A percentile compares a stretch with the other conserved stretches of the same genome.
phyloP scores from a whole-genome alignment of 192 early-diverging fungal genomes.

The Coemansia sp. region DNA sequence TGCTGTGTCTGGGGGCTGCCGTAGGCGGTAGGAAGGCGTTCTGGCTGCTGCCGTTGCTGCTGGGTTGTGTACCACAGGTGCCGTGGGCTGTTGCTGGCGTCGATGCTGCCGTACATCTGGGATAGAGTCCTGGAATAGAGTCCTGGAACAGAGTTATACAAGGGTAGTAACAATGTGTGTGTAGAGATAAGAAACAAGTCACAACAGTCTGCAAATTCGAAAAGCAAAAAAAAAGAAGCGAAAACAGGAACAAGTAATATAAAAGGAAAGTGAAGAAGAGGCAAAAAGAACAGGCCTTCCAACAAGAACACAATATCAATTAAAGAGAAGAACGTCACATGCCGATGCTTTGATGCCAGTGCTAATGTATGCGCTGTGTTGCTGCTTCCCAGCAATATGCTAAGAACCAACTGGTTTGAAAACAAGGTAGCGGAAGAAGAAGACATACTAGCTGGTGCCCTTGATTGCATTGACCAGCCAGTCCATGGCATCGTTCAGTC shows the following conservation, averaged over 20 bases:
- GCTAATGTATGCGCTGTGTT: too few relatives aligned
- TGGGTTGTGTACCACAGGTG: not conserved
- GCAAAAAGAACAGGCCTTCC: not conserved
- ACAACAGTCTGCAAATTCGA: not conserved
- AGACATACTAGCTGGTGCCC: slow-evolving; percentile 11
- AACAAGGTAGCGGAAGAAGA: not conserved
- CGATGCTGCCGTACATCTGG: not conserved
- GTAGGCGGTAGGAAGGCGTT: not conserved
- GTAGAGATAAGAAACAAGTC: not conserved
- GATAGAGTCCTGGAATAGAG: too few relatives aligned
- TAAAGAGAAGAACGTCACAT: too few relatives aligned
- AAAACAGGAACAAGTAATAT: not conserved
- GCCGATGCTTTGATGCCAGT: too few relatives aligned
- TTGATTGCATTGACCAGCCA: slow-evolving; percentile 66
- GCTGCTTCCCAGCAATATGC: too few relatives aligned
- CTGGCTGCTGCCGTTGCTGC: slow-evolving; percentile 10
- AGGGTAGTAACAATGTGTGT: not conserved
- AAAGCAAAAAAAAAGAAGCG: not conserved
- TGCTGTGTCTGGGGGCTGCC: not conserved
- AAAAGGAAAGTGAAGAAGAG: not conserved
- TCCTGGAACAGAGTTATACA: too few relatives aligned
- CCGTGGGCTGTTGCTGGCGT: not conserved
- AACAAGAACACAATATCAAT: not conserved
- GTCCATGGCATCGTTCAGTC: slow-evolving; percentile 88
- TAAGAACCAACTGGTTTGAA: too few relatives aligned